Conservation (phyloP, 345 rosid genomes). For the Limnanthes douglasii region DNA sequence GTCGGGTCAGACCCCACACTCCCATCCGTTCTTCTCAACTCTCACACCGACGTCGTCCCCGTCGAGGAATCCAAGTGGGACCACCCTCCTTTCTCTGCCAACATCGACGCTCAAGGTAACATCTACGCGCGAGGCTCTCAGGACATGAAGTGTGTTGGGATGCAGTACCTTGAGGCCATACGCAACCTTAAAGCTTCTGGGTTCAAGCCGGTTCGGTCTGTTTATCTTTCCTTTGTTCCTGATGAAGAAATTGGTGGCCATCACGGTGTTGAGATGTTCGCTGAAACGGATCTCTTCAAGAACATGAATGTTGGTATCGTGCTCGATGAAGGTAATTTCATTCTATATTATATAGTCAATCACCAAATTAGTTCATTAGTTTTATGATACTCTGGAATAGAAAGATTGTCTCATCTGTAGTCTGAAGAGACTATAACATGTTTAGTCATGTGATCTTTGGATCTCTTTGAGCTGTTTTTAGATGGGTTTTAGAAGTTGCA, state of each 20-base stretch:
- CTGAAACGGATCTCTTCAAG: constrained; percentile 38
- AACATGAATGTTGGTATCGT: constrained; percentile 56
- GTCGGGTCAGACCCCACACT: constrained; percentile 36
- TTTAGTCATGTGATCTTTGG: too few relatives aligned
- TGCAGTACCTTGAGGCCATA: constrained; percentile 86
- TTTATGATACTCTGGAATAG: too few relatives aligned
- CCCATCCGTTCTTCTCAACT: constrained; percentile 59
- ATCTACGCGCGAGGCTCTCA: constrained; percentile 88
- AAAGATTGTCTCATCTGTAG: too few relatives aligned
- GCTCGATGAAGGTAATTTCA: constrained; percentile 43
- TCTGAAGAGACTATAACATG: too few relatives aligned
- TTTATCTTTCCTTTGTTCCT: constrained; percentile 51
- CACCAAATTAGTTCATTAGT: too few relatives aligned
- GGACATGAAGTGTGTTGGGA: constrained; percentile 98
- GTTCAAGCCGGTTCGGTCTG: constrained; percentile 39
- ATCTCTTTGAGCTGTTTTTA: too few relatives aligned
- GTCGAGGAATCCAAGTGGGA: constrained; percentile 57
- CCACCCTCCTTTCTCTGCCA: constrained; percentile 61
- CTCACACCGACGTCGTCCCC: constrained; percentile 84
- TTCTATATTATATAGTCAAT: too few relatives aligned
- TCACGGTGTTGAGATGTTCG: constrained; percentile 59
- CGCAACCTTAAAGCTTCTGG: constrained; percentile 41
- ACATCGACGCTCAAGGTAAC: constrained; percentile 51
- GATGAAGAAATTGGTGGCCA: constrained; percentile 89
- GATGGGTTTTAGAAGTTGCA: too few relatives aligned